Evolutionary conservation across 1,284 basidiomycete genomes (phyloP).

Genomic region (Austroboletus niveus): DNA sequence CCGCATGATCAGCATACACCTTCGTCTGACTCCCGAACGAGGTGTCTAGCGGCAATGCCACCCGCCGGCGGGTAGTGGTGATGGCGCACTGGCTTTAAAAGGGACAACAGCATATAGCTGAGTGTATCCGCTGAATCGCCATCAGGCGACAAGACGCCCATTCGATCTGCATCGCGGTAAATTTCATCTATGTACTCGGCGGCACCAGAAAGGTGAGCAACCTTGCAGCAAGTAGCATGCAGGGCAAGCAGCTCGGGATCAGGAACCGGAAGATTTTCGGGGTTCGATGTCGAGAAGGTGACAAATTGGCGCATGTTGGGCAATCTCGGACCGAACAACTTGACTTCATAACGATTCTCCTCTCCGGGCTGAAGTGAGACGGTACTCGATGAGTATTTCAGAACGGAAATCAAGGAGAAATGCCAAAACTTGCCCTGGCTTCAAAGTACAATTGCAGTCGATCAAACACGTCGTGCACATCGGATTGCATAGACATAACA

Average conservation of each 20-base stretch:
- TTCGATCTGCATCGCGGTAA: too few species aligned
- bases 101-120: too few species aligned
- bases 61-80: too few species aligned
- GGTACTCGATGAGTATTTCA: too few species aligned
- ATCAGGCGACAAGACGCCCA: too few species aligned
- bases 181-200: constrained; percentile 1
- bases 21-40: too few species aligned
- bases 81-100: too few species aligned
- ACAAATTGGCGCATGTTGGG: not conserved
- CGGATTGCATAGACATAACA: not conserved
- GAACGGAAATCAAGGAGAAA: too few species aligned
- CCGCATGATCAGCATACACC: too few species aligned
- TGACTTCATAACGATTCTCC: not conserved
- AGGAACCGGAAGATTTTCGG: constrained; percentile 3
- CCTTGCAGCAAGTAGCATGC: constrained; percentile 8
- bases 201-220: constrained; percentile 5
- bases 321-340: not conserved
- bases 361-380: too few species aligned
- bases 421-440: constrained; percentile 1
- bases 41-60: too few species aligned
- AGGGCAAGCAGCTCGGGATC: constrained; percentile 1
- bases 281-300: not conserved
- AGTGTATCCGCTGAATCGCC: too few species aligned
- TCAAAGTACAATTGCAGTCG: not conserved
- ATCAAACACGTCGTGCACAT: not conserved